Evolutionary conservation across 116 monocot genomes (phyloP), one percentile per base, ranked within the genome.

Genomic region (Trichopus zeylanicus): DNA sequence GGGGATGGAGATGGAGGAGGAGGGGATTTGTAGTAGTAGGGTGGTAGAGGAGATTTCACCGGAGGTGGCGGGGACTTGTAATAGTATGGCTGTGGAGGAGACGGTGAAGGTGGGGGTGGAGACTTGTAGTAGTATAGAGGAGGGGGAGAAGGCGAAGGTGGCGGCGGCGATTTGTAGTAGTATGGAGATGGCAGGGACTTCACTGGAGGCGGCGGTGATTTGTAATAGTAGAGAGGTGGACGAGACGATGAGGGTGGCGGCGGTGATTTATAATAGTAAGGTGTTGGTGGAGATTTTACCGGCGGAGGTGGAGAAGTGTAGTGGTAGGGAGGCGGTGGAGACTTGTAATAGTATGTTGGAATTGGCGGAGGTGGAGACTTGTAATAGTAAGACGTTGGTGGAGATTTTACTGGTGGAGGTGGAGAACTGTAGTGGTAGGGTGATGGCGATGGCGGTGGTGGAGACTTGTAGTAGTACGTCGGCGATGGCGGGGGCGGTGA

Each of bases 211-310:
- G 69, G 69, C 0, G 75, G 70, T 13, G 75, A 60, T 1, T 30
- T 69, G 34, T 65, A 65, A 53, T 65, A 27, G 48, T 70, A 68
- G 0, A 62, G 60, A 12, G 63, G 71, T 13, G 54, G 48, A 6
- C 48, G 57, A 25, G 62, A 42, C 23, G 9, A 10, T 0, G 26
- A 3, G 2, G 67, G 69, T 0, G 47, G 63, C 0, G 63, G 68
- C 1, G 63, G 74, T 1, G 73, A 73, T 23, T 38, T 73, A 34
- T 73, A 73, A 7, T 73, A 27, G 32, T 73, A 73, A 0, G 60
- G 60, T 5, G 60, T 59, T 0, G 59, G 48, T 20, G 59, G 65
- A 24, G 62, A 34, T 0, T 54, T 61, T 15, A 19, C 2, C 6
- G 73, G 73, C 0, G 74, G 49, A 0, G 73, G 73, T 0, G 73